Base-by-base conservation (phyloP, 805 yeast genomes). In the Yarrowia sp. region DNA sequence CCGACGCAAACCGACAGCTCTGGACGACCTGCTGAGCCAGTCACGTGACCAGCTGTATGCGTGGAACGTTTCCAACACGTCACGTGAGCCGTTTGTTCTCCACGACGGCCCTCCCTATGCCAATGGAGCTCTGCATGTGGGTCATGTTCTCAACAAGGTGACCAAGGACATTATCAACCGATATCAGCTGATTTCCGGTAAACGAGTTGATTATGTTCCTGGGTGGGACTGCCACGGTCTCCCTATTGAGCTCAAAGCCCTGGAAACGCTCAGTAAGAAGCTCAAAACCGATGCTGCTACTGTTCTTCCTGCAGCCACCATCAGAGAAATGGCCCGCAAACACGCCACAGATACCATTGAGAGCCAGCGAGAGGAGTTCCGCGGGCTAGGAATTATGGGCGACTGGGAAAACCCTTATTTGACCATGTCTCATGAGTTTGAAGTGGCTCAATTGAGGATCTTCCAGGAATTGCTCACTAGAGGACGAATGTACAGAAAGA, bases 211-310 rank as follows among this genome's bases (percentile, higher is more conserved):
- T 66, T 95, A 91, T 74, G 83, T 83, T 50, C 97, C 98, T 0
- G 99, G 99, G 0, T 95, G 99, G 98, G 99, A 95, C 77, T 95
- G 99, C 75, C 99, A 95, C 79, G 99, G 99, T 0, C 81, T 95
- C 46, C 99, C 99, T 0, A 95, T 95, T 71, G 99, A 95, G 77
- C 82, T 91, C 76, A 93, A 92, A 74, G 97, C 97, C 0, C 77
- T 91, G 26, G 75, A 76, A 77, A 84, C 77, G 73, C 84, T 79
- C 70, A 78, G 78, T 58, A 80, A 72, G 74, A 77, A 74, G 45
- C 78, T 81, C 61, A 67, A 72, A 59, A 77, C 75, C 71, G 79
- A 79, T 72, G 76, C 74, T 46, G 76, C 82, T 0, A 74, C 80
- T 0, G 77, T 79, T 3, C 67, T 82, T 8, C 76, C 83, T 26